These are phyloP conservation scores for Eucalyptus curtisii DNA, from an alignment of 345 rosid species.

Conservation along the genomic window DNA sequence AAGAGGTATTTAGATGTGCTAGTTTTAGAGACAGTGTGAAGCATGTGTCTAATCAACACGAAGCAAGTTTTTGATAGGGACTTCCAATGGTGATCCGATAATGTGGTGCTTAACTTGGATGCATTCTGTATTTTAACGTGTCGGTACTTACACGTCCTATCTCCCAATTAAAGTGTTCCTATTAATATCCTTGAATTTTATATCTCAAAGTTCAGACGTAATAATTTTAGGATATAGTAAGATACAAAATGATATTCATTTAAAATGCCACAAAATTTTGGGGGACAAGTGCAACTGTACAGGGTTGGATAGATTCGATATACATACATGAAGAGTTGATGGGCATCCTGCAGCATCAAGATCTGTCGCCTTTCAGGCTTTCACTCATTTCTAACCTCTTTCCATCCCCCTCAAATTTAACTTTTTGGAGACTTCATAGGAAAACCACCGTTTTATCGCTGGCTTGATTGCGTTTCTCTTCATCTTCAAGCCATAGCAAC, in stretches of 20 bases:
- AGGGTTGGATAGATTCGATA: neutral
- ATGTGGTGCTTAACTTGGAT: accelerated
- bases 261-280: neutral
- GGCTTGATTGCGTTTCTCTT: neutral
- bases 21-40: no score
- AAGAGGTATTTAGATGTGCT: no score
- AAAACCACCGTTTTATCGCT: neutral
- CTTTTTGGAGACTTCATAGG: neutral
- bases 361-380: neutral
- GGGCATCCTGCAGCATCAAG: neutral
- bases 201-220: no score
- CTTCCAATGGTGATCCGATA: no score
- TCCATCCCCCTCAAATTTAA: no score
- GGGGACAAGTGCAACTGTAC: neutral
- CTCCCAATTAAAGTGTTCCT: accelerated
- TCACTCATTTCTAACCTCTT: neutral
- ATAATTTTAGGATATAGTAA: neutral
- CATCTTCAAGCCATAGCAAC: neutral
- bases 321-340: neutral
- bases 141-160: accelerated
- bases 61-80: no score
- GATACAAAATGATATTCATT: neutral
- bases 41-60: no score
- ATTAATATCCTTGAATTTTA: no score
- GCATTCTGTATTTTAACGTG: no score